phyloP scores from a whole-genome alignment of 371 early-diverging fungal genomes.

The Actinomortierella wolfii region DNA sequence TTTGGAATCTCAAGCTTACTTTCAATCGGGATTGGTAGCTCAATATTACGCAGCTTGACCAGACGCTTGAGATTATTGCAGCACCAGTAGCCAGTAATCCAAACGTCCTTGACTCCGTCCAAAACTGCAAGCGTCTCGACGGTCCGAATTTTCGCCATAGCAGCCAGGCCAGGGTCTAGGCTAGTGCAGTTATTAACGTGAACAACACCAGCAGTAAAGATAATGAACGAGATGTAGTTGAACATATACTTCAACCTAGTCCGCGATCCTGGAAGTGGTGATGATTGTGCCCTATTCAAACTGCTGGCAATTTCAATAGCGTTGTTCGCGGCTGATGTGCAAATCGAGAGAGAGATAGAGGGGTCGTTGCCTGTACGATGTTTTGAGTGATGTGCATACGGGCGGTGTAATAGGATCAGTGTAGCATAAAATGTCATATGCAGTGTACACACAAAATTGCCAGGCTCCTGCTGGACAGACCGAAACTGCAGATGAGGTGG shows the following conservation, averaged over 20 bases:
- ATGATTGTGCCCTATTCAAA: constrained; percentile 25
- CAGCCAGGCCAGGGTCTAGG: constrained; percentile 33
- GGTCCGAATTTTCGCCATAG: constrained; percentile 31
- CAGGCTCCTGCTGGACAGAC: constrained; percentile 40
- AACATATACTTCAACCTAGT: constrained; percentile 50
- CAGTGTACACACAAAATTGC: constrained; percentile 49
- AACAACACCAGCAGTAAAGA: constrained; percentile 40
- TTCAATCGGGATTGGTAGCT: constrained; percentile 29
- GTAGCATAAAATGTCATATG: constrained; percentile 59
- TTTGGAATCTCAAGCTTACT: constrained; percentile 10
- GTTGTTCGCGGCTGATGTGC: constrained; percentile 61
- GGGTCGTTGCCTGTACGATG: constrained; percentile 26
- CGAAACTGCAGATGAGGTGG: constrained; percentile 42
- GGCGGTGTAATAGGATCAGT: constrained; percentile 59
- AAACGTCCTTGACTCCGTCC: constrained; percentile 33
- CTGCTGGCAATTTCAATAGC: constrained; percentile 55
- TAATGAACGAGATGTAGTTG: constrained; percentile 51
- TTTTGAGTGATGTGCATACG: constrained; percentile 47
- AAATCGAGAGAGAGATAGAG: constrained; percentile 53
- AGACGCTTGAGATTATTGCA: constrained; percentile 20
- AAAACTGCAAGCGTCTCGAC: constrained; percentile 33
- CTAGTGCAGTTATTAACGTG: constrained; percentile 45
- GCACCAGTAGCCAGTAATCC: constrained; percentile 25
- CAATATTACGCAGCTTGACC: constrained; percentile 32
- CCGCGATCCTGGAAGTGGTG: constrained; percentile 5